Conservation (phyloP, 345 rosid species). For the Mercurialis annua region DNA sequence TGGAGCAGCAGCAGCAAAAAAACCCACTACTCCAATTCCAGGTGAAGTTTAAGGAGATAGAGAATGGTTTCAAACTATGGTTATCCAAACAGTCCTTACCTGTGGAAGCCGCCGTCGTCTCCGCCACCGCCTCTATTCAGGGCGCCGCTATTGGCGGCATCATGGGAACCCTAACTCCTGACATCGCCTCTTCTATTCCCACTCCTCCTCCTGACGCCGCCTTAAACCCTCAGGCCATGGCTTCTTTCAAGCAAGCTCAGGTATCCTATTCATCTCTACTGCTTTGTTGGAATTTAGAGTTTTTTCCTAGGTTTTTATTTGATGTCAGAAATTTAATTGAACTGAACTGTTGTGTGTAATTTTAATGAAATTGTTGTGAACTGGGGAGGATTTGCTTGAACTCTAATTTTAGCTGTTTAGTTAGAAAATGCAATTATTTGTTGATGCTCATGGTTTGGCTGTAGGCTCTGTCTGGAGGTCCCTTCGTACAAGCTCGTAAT, state of each 20-base stretch:
- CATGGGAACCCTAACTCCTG: slow-evolving; percentile 68
- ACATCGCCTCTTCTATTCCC: slow-evolving; percentile 45
- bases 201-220: slow-evolving; percentile 40
- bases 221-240: slow-evolving; percentile 75
- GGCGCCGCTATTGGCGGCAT: slow-evolving; percentile 85
- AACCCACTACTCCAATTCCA: slow-evolving; percentile 60
- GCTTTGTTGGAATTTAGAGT: background rate
- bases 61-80: slow-evolving; percentile 67
- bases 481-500: slow-evolving; percentile 90
- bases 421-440: background rate
- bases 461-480: slow-evolving; percentile 89
- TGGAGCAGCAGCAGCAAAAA: slow-evolving; percentile 16
- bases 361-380: background rate
- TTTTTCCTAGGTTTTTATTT: background rate
- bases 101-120: slow-evolving; percentile 72
- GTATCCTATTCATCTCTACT: slow-evolving; percentile 22
- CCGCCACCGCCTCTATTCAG: slow-evolving; percentile 66
- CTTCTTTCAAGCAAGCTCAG: slow-evolving; percentile 87
- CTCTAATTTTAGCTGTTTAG: background rate
- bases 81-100: slow-evolving; percentile 66
- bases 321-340: background rate
- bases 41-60: slow-evolving; percentile 54
- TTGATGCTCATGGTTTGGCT: background rate
- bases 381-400: background rate
- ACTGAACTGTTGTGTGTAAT: background rate